Base-by-base conservation (phyloP, 164 flowering plant genomes). In the Liquidambar formosana region DNA sequence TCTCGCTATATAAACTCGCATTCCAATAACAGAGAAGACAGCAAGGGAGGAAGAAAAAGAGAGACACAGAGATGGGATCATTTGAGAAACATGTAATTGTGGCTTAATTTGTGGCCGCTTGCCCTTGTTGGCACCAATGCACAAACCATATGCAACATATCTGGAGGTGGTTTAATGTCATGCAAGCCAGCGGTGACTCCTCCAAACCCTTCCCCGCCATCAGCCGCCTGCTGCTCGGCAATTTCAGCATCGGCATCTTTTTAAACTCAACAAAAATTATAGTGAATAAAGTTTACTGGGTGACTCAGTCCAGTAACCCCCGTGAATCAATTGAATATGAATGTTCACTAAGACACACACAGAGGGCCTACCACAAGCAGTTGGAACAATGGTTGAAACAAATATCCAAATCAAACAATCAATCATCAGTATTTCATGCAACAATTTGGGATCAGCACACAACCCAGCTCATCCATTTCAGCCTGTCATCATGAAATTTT, bases 161-260 rank as follows among this genome's bases (percentile, higher is more conserved):
- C 66, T 26, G 63, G 45, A 6, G 78, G 23, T 2, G 86, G 75
- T 0, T 26, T 88, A 59, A 59, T 59, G 41, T 33, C 2, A 33
- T 33, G 6, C 6, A 49, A 49, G n/a, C n/a, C 2, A 49, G n/a
- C 12, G 14, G 53, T 80, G 61, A 82, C 77, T 0, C 64, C 68
- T 1, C 75, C 81, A 10, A 80, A 59, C 53, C 89, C 85, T 0
- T 15, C 68, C 1, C 46, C 61, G 13, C 89, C 93, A 0, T 33
- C 82, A 3, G n/a, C 48, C 0, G 56, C 11, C 25, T 88, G 90
- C 58, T 88, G 92, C 65, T 3, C 75, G 0, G 86, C 85, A 0
- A 79, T 88, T 3, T 53, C 53, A 49, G 53, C 14, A 1, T 49
- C n/a, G n/a, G 53, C 53, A 49, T 49, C n/a, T 5, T 15, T 49